Base-by-base conservation (phyloP, 805 yeast genomes). In the Starmerella floris region DNA sequence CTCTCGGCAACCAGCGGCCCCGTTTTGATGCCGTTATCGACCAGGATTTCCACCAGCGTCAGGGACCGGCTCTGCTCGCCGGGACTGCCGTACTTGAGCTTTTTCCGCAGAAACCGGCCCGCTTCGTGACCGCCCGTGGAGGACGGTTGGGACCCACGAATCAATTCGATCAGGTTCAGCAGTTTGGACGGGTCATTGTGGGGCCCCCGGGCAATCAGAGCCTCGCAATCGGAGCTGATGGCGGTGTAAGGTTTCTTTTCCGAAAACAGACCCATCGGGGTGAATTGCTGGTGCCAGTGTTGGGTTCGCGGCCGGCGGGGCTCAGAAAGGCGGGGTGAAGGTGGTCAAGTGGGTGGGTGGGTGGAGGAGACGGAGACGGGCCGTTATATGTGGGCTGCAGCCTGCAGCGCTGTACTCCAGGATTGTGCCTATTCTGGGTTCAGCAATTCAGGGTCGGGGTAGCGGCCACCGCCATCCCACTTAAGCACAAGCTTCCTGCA, bases 21-120 rank as follows among this genome's bases (percentile, higher is more conserved):
- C 43, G 54, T 49, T 5, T 33, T 30, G n/a, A 45, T 37, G 31
- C 56, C 58, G 55, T 78, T 77, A 30, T 74, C 70, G 2, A 80
- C 75, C 20, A 79, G 58, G 17, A 73, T 62, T 51, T 80, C 82
- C 31, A 77, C 60, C 11, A 79, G 56, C 69, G 55, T 79, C 62
- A 85, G 59, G 0, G 94, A 81, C 36, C 82, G 72, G 41, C 71
- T 53, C 58, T 83, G 94, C 50, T 79, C 79, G 17, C 64, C 61
- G 4, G 62, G 57, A 2, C 68, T 56, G n/a, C 96, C 97, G 56
- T 88, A 81, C 62, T 93, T 91, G 56, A 91, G 64, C 55, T 77
- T 76, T 67, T 91, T 91, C 39, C 98, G 71, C 20, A 91, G 64
- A 1, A 95, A 93, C 34, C 97, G 68, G 0, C 96, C 96, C 2